Conservation (phyloP, 2,329 filamentous ascomycete genomes). For the Colletotrichum cereale region DNA sequence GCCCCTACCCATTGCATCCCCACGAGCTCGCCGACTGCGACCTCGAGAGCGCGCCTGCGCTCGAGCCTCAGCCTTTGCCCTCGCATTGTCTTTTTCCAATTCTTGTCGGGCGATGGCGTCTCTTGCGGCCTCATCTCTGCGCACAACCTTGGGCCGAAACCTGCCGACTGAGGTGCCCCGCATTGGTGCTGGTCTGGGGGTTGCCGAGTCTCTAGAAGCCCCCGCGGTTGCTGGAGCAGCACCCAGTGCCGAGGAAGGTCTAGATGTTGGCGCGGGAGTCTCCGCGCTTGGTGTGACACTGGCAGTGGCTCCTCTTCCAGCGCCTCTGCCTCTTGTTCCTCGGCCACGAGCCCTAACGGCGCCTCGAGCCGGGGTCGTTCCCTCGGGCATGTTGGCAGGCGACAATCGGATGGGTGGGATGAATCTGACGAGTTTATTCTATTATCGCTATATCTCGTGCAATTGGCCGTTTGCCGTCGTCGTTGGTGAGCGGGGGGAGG, state of each 20-base stretch:
- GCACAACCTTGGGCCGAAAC: conserved; percentile 62
- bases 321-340: conserved; percentile 38
- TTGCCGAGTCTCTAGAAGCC: conserved; percentile 45
- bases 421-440: neutral
- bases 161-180: conserved; percentile 53
- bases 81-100: conserved; percentile 54
- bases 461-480: neutral
- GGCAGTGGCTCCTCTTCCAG: conserved; percentile 19
- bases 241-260: conserved; percentile 23
- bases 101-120: conserved; percentile 60
- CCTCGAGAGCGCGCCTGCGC: conserved; percentile 40
- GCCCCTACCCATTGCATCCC: conserved; percentile 59
- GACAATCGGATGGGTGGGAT: neutral
- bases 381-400: conserved; percentile 35
- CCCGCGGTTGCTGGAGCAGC: conserved; percentile 16
- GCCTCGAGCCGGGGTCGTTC: conserved; percentile 33
- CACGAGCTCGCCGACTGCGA: conserved; percentile 58
- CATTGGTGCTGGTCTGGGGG: conserved; percentile 49
- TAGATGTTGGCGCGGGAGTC: conserved; percentile 14
- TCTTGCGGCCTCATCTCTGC: conserved; percentile 64
- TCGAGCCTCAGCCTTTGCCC: conserved; percentile 41
- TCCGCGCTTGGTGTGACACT: conserved; percentile 31
- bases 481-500: no score
- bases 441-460: neutral
- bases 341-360: conserved; percentile 39